These are phyloP conservation scores for Monosporascus sp. DNA, from an alignment of 2,329 filamentous ascomycete species.

Conservation along the genomic window DNA sequence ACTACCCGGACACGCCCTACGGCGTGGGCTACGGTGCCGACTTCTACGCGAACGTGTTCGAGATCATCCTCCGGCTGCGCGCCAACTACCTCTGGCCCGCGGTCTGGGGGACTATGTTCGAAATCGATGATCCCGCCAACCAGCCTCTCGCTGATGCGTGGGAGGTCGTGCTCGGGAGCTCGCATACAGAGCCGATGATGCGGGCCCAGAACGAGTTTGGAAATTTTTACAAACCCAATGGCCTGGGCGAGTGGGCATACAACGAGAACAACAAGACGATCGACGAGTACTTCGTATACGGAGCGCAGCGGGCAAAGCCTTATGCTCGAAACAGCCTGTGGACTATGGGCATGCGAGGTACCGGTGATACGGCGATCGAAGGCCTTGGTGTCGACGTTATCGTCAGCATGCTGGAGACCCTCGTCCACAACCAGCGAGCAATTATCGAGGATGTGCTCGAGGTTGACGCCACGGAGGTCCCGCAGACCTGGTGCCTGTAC, in stretches of 20 bases:
- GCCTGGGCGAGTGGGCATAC: conserved; percentile 60
- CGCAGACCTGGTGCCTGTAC: conserved; percentile 69
- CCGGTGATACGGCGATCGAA: conserved; percentile 56
- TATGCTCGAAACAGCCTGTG: conserved; percentile 61
- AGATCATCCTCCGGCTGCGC: conserved; percentile 61
- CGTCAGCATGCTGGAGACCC: conserved; percentile 51
- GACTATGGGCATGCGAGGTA: conserved; percentile 67
- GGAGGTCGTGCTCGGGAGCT: conserved; percentile 66
- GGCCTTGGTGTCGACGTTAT: conserved; percentile 51
- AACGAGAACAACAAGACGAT: conserved; percentile 64
- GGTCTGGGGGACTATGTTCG: conserved; percentile 66
- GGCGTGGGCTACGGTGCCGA: conserved; percentile 48
- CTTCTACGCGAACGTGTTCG: conserved; percentile 66
- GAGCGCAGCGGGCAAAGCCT: conserved; percentile 57
- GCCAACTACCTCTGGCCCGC: conserved; percentile 75
- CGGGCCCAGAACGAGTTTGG: conserved; percentile 52
- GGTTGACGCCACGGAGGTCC: conserved; percentile 45
- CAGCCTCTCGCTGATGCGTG: conserved; percentile 68
- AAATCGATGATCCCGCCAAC: conserved; percentile 63
- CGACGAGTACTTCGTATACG: conserved; percentile 62
- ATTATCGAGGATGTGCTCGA: conserved; percentile 53
- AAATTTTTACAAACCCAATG: conserved; percentile 37
- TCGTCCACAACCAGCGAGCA: conserved; percentile 54
- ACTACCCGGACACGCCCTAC: conserved; percentile 37
- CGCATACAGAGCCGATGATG: conserved; percentile 69